Conservation (phyloP, 2,329 filamentous ascomycete genomes). For the Mariannaea elegans region DNA sequence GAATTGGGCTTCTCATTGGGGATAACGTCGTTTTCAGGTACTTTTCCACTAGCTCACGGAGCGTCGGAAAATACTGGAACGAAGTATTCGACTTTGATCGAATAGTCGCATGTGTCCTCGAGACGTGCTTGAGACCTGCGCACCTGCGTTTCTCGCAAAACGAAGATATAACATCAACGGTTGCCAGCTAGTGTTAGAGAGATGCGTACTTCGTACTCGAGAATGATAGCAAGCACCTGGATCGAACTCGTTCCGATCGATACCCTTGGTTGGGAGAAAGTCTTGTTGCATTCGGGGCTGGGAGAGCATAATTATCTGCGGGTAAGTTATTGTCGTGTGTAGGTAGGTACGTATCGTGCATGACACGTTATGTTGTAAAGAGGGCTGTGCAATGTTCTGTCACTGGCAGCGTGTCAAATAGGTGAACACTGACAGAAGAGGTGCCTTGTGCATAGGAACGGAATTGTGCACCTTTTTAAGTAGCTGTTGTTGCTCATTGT, state of each 20-base stretch:
- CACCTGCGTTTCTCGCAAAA: not conserved
- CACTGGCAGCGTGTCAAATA: not conserved
- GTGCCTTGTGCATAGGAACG: not conserved
- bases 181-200: not conserved
- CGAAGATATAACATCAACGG: not conserved
- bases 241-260: not conserved
- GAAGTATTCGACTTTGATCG: constrained; percentile 15
- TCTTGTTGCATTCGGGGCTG: not conserved
- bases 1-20: constrained; percentile 14
- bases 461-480: not conserved
- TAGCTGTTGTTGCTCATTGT: not conserved
- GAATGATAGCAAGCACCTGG: no score
- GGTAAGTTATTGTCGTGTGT: not conserved
- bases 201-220: no score
- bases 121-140: constrained; percentile 10
- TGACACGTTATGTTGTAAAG: no score
- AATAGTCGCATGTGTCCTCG: constrained; percentile 1
- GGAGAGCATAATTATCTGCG: not conserved
- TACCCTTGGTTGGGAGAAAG: not conserved
- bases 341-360: not conserved
- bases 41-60: no score
- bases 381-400: not conserved
- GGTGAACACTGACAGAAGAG: not conserved
- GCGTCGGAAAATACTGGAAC: constrained; percentile 16
- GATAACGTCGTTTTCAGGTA: not conserved